Base-by-base conservation (phyloP, 192 early-diverging fungal genomes). In the Linderina pennispora region DNA sequence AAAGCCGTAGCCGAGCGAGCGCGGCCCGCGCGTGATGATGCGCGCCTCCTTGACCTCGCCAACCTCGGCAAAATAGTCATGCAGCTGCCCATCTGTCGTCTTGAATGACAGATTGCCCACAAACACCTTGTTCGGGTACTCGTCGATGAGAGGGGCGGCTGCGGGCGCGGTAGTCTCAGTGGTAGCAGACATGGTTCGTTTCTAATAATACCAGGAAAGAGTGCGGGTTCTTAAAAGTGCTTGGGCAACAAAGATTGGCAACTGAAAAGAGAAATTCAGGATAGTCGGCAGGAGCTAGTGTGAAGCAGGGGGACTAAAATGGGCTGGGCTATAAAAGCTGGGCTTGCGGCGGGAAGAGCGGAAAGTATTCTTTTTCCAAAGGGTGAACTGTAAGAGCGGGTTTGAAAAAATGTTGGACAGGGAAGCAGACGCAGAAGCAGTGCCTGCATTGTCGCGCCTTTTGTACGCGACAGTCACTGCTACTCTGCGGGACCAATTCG, bases 1-100 rank as follows among this genome's bases (percentile, higher is more conserved):
- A 65, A 97, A 98, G 14, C 96, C 96, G 67, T 89, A 97, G 41
- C 96, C 96, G 48, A 89, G 77, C 25, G 92, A 89, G 51, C 91
- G 86, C 21, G 71, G 61, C 25, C 84, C 82, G 36, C 85, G 85
- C 37, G 74, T 82, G 61, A 95, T 92, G 47, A 97, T 78, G 50
- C 82, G 83, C 20, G 87, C 88, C 43, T 83, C 77, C 39, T 74
- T 50, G 32, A 90, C 88, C 55, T 83, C 76, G 48, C 80, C 86
- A 35, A 80, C 73, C 20, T 65, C 47, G 55, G 62, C 65, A 65
- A 94, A 96, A 62, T 84, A 83, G 24, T 84, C 80, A 40, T 68
- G 64, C 32, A 99, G 80, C 61, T 84, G 77, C 33, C 76, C 82
- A 60, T 92, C 81, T 28, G 79, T 92, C 44, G 89, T 89, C 59